phyloP scores from a whole-genome alignment of 177 flowering plant species.

The Tripterygium wilfordii region DNA sequence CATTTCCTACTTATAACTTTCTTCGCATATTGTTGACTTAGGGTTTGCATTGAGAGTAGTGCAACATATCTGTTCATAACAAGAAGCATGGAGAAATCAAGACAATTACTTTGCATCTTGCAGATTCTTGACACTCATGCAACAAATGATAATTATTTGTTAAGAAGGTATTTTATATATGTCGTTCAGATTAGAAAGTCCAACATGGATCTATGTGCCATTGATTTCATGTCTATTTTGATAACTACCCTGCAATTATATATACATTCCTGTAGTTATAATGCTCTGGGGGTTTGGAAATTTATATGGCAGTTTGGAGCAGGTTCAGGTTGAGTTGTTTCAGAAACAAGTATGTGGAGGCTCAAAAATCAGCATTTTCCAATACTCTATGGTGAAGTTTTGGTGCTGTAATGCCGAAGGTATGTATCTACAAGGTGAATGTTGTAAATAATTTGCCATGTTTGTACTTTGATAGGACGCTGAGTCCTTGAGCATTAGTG shows the following conservation, averaged over 20 bases:
- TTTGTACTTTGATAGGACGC: no score
- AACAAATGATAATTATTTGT: constrained; percentile 16
- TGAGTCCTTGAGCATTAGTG: no score
- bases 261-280: no score
- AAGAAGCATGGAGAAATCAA: constrained; percentile 52
- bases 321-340: constrained; percentile 56
- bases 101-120: constrained; percentile 36
- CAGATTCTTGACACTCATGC: constrained; percentile 22
- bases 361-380: constrained; percentile 45
- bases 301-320: constrained; percentile 77
- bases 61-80: constrained; percentile 47
- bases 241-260: background rate
- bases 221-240: background rate
- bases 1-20: background rate
- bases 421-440: no score
- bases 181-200: no score
- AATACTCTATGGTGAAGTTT: constrained; percentile 59
- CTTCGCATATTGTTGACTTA: constrained; percentile 12
- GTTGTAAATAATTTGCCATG: no score
- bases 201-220: no score
- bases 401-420: constrained; percentile 34
- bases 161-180: constrained; percentile 43
- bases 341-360: constrained; percentile 49
- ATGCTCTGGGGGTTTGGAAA: constrained; percentile 28
- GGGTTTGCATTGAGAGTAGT: constrained; percentile 38